phyloP scores from a whole-genome alignment of 1,284 basidiomycete species.

The Moesziomyces sp. region DNA sequence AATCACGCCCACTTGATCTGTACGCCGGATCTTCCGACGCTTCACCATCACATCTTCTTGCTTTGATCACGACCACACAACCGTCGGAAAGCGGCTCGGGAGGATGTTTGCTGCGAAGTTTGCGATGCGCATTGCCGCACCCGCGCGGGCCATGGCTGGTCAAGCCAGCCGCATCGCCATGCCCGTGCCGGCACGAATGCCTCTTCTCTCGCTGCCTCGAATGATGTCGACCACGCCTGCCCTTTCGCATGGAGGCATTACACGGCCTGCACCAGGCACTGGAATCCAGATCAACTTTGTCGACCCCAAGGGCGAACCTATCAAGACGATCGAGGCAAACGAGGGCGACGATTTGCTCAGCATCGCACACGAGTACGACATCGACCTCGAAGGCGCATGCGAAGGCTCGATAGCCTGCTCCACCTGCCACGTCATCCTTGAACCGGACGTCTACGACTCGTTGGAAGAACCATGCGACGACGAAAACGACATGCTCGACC shows the following conservation, averaged over 20 bases:
- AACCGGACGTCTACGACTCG: constrained; percentile 82
- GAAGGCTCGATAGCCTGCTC: constrained; percentile 97
- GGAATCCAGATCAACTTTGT: constrained; percentile 87
- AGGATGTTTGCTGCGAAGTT: background rate
- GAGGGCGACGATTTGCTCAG: constrained; percentile 92
- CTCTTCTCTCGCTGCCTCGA: constrained; percentile 1
- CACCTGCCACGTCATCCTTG: constrained; percentile 93
- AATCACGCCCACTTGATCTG: background rate
- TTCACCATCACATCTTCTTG: too few relatives aligned
- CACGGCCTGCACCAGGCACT: constrained; percentile 73
- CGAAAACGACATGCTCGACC: constrained; percentile 91
- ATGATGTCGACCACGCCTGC: constrained; percentile 6
- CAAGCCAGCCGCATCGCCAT: background rate
- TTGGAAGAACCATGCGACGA: constrained; percentile 94
- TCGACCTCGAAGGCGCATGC: constrained; percentile 96
- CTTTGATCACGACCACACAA: too few relatives aligned
- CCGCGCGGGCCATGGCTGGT: background rate
- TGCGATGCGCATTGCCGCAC: background rate
- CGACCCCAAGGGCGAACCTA: constrained; percentile 82
- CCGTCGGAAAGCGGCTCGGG: too few relatives aligned
- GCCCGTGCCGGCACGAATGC: background rate
- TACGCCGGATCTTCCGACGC: background rate
- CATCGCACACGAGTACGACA: constrained; percentile 93
- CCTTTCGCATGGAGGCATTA: constrained; percentile 71
- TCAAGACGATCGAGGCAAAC: constrained; percentile 90